Base-by-base conservation (phyloP, 495 filamentous ascomycete genomes). In the Pyrenula aspistea region DNA sequence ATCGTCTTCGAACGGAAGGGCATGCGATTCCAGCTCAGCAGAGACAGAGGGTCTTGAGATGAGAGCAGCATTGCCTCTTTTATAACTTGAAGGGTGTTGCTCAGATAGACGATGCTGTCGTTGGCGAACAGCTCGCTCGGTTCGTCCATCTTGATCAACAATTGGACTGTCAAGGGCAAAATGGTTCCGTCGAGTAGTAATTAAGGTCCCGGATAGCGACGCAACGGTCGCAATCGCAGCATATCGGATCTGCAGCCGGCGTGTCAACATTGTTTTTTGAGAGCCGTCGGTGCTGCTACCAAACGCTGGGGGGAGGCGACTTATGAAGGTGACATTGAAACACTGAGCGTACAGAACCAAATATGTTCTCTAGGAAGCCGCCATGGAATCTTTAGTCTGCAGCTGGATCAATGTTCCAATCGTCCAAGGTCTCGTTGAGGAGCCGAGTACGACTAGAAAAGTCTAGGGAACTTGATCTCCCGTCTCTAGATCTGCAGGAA, bases 1-100 rank as follows among this genome's bases (percentile, higher is more conserved):
- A 22, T 73, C 67, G 53, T 63, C 54, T 22, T 47, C 36, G 53
- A 25, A 36, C 0, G 53, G 3, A 20, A 19, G 50, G 20, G 8
- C 20, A 8, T 52, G 50, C 8, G 8, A 10, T 8, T 52, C 50
- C 8, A 24, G 50, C 19, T 52, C 8, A 24, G n/a, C 50, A 10
- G n/a, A 42, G 31, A 42, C 31, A 42, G 31, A 15, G 8, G 31
- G 31, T 42, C 8, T 42, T 15, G 50, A 21, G 8, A 52, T 24
- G 8, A 24, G 19, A 19, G n/a, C 8, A 10, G 50, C 50, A 52
- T 21, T 19, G 4, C 19, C 50, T 21, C 22, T 52, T 20, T 52
- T 52, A 20, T 52, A 19, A 24, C 22, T 52, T 20, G 50, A 20
- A 52, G 50, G 50, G 19, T 52, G 50, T 52, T 52, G 50, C 50